Evolutionary conservation across 306 rosid species (phyloP), one percentile per base, ranked within the genome.

Genomic region (Citrullus mucosospermus): DNA sequence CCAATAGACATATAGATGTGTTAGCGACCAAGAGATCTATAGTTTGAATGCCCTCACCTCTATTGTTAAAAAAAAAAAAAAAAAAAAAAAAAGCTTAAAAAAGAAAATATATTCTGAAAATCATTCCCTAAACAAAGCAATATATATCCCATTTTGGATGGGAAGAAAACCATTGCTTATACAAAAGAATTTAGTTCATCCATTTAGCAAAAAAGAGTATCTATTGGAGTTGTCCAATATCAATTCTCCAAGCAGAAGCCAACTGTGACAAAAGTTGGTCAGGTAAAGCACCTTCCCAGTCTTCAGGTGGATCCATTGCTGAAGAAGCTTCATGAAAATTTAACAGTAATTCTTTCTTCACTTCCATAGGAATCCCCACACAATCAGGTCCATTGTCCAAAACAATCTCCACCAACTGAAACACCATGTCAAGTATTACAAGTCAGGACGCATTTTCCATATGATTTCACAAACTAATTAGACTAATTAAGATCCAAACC

Each of bases 171-270:
- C 11, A 41, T n/a, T 41, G 51, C 28, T 68, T 68, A 68, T 43
- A 68, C 54, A 70, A 70, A 48, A 72, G 77, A 70, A 72, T 46
- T 72, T 57, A 57, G 32, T 17, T 25, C 34, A 46, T 30, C 12
- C 46, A 61, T 78, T 63, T 38, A 78, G 6, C 20, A 65, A 78
- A 39, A 61, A 38, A 17, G 32, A 2, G 44, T 18, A 34, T 28
- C 83, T 90, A 86, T 86, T 88, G 92, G 83, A 83, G 90, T 72
- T 87, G 97, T 79, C 89, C 93, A 60, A 85, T 77, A 86, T 91
- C 93, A 79, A 92, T 92, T 80, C 86, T 92, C 99, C 97, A 95
- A 62, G 92, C 87, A 70, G 96, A 88, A 18, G 99, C 99, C 79
- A 95, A 80, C 81, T 95, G 99, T 81, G 92, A 84, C 76, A 89